A percentile compares a stretch with the other conserved stretches of the same genome.
phyloP scores from a whole-genome alignment of 345 rosid genomes.

The Leavenworthia alabamica region DNA sequence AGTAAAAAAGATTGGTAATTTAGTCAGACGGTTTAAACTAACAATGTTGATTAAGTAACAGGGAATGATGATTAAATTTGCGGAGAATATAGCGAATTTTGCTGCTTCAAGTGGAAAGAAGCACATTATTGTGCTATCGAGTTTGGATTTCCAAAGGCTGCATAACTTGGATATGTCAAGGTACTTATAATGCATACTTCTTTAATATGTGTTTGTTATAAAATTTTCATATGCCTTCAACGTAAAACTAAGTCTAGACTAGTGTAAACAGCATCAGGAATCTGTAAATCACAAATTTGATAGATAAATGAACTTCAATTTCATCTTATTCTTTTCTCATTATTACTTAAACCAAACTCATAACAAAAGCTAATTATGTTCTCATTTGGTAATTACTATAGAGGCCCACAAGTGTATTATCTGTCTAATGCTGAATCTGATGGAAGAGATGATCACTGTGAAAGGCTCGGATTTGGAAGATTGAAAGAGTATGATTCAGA shows the following conservation, averaged over 20 bases:
- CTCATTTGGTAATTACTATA: constrained; percentile 27
- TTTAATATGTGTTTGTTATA: constrained; percentile 1
- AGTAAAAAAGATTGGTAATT: background rate
- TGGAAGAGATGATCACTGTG: constrained; percentile 74
- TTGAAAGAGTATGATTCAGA: constrained; percentile 60
- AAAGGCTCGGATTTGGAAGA: constrained; percentile 69
- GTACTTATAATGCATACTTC: constrained; percentile 26
- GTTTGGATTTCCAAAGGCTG: constrained; percentile 88
- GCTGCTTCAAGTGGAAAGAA: constrained; percentile 72
- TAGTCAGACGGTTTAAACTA: background rate
- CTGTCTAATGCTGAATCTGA: constrained; percentile 48
- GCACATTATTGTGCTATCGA: constrained; percentile 61
- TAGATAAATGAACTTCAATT: background rate
- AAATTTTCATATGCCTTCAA: background rate
- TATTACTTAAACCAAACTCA: background rate
- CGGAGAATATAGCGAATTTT: constrained; percentile 70
- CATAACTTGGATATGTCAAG: constrained; percentile 73
- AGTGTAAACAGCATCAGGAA: background rate
- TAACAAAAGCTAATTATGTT: background rate
- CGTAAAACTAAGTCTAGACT: background rate
- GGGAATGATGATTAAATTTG: constrained; percentile 82
- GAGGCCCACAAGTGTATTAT: constrained; percentile 70
- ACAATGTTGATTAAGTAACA: constrained; percentile 28
- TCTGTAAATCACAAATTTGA: background rate
- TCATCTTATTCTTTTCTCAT: background rate